Conservation (phyloP, 2,329 filamentous ascomycete species). For the Amauroascus verrucosus region DNA sequence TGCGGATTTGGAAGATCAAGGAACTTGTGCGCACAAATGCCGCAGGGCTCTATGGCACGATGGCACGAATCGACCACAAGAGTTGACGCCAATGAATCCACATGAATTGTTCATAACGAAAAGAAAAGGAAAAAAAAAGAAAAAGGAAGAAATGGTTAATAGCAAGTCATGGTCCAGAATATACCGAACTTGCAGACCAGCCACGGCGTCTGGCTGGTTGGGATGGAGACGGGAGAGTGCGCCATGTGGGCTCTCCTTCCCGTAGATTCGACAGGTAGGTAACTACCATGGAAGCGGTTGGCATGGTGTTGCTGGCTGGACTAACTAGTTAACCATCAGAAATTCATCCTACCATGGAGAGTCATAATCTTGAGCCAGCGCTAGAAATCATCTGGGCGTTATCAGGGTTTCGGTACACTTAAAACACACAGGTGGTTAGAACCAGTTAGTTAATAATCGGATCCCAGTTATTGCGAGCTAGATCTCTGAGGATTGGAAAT, state of each 20-base stretch:
- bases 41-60: constrained; percentile 4
- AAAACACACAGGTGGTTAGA: no score
- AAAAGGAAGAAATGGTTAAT: background rate
- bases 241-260: no score
- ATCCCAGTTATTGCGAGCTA: no score
- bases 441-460: no score
- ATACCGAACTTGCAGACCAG: background rate
- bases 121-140: background rate
- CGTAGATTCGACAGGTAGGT: background rate
- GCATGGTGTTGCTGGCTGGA: background rate
- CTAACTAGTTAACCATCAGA: no score
- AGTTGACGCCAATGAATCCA: background rate
- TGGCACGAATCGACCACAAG: background rate
- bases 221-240: background rate
- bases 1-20: constrained; percentile 4
- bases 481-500: no score
- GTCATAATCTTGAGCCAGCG: no score
- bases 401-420: no score
- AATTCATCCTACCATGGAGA: no score
- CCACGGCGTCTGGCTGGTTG: background rate
- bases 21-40: constrained; percentile 7
- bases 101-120: background rate
- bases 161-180: no score
- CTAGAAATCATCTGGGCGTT: no score
- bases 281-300: no score